phyloP scores from a whole-genome alignment of 2,329 filamentous ascomycete genomes.

The Knoxdaviesia proteae region DNA sequence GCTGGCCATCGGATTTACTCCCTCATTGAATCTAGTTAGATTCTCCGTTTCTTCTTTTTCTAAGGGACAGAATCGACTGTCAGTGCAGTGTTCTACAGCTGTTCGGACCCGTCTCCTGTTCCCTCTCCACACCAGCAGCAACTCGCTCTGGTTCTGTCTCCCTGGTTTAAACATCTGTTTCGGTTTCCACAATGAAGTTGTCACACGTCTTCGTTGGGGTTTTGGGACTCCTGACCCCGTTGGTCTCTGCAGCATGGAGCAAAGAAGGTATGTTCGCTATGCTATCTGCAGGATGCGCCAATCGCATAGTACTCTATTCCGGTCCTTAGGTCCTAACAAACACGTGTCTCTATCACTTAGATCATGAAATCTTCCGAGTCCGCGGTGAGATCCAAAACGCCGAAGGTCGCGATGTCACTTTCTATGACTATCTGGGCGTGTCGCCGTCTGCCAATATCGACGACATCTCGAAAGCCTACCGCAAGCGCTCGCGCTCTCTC shows the following conservation, averaged over 20 bases:
- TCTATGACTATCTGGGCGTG: slow-evolving; percentile 85
- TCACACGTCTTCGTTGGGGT: slow-evolving; percentile 47
- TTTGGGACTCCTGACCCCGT: slow-evolving; percentile 40
- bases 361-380: slow-evolving; percentile 94
- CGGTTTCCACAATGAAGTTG: slow-evolving; percentile 43
- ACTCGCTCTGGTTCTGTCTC: no score
- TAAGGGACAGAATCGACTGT: no score
- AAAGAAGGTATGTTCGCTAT: slow-evolving; percentile 48
- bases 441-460: slow-evolving; percentile 54
- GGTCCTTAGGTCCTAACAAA: no score
- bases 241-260: slow-evolving; percentile 53
- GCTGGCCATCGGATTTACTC: no score
- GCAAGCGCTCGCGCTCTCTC: slow-evolving; percentile 60
- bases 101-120: background rate
- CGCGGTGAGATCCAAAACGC: slow-evolving; percentile 62
- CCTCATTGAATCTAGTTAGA: no score
- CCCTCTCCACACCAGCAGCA: background rate
- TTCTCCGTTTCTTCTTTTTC: no score
- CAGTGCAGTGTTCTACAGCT: no score
- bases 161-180: no score
- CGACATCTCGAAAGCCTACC: slow-evolving; percentile 85
- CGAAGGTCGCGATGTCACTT: slow-evolving; percentile 67
- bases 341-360: slow-evolving; percentile 20
- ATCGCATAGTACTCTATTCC: no score
- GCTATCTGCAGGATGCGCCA: no score